phyloP scores from a whole-genome alignment of 768 basidiomycete genomes.

The Rickenella mellea region DNA sequence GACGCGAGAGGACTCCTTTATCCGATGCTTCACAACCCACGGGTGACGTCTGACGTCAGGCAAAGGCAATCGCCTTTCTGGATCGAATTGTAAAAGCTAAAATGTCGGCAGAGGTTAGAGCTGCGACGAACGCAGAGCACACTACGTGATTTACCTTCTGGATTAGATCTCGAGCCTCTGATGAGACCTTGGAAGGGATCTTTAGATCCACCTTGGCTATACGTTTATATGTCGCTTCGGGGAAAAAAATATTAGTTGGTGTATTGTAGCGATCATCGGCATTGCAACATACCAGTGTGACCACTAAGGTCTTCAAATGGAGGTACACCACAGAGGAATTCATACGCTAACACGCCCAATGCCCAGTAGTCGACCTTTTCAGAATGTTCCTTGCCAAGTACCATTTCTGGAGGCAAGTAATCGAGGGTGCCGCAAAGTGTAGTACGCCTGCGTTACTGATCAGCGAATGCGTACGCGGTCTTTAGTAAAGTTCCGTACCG shows the following conservation, averaged over 20 bases:
- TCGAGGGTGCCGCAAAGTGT: constrained; percentile 95
- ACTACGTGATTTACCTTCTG: constrained; percentile 33
- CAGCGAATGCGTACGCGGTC: not conserved
- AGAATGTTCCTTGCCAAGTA: constrained; percentile 82
- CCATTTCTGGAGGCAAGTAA: constrained; percentile 98
- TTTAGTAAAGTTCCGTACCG: constrained; percentile 22
- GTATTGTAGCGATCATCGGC: not conserved
- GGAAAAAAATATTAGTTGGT: constrained; percentile 1
- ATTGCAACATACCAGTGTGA: constrained; percentile 48
- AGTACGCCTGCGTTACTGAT: constrained; percentile 35
- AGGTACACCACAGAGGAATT: constrained; percentile 80
- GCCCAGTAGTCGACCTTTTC: constrained; percentile 96
- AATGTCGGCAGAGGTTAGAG: not conserved
- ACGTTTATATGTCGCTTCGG: constrained; percentile 76
- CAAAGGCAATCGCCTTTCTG: constrained; percentile 67
- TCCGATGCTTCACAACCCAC: constrained; percentile 68
- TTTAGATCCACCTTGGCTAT: constrained; percentile 81
- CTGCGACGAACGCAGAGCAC: not conserved
- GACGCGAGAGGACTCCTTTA: too few relatives aligned
- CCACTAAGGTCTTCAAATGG: constrained; percentile 83
- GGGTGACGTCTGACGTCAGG: constrained; percentile 71
- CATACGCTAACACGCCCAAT: constrained; percentile 90
- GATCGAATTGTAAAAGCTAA: constrained; percentile 30
- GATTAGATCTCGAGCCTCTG: constrained; percentile 62
- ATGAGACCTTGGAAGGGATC: constrained; percentile 48